These are phyloP conservation scores for Sporormia fimetaria DNA, from an alignment of 495 filamentous ascomycete species.

Conservation along the genomic window DNA sequence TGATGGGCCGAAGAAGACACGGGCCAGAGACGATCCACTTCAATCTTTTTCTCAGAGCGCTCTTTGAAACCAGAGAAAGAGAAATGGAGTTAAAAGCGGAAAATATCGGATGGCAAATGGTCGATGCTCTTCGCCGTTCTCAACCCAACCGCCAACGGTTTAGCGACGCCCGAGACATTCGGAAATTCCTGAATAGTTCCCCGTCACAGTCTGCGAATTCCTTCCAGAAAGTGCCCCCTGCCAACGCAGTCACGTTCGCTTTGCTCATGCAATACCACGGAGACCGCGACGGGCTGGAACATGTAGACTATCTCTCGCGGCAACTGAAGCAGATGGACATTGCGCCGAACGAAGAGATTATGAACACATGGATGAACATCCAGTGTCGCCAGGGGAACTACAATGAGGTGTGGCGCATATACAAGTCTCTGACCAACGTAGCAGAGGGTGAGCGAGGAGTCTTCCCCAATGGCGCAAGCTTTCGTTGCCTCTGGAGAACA, in stretches of 20 bases:
- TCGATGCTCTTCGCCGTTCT: conserved; percentile 1
- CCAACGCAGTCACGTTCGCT: conserved; percentile 16
- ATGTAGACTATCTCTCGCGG: conserved; percentile 16
- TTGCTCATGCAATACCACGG: conserved; percentile 19
- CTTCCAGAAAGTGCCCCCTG: conserved; percentile 9
- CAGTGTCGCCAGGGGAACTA: conserved; percentile 15
- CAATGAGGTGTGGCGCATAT: conserved; percentile 12
- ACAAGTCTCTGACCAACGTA: conserved; percentile 7
- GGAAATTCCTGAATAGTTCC: too few relatives aligned
- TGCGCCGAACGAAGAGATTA: conserved; percentile 7
- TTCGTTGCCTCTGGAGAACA: conserved; percentile 16
- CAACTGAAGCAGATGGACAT: conserved; percentile 3
- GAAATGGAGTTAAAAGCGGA: conserved; percentile 12
- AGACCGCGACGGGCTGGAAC: conserved; percentile 12
- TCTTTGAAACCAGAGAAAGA: conserved; percentile 7
- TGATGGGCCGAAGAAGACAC: conserved; percentile 19
- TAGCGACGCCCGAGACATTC: too few relatives aligned
- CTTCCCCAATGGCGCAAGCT: conserved; percentile 18
- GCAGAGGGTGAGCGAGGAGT: conserved; percentile 2
- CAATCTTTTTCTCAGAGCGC: conserved; percentile 17
- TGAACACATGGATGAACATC: conserved; percentile 19
- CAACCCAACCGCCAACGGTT: too few relatives aligned
- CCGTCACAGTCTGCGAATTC: not conserved
- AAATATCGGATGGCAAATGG: conserved; percentile 21
- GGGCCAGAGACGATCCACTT: conserved; percentile 18